Base-by-base conservation (phyloP, 2,329 filamentous ascomycete species). In the Colletotrichum tanaceti region DNA sequence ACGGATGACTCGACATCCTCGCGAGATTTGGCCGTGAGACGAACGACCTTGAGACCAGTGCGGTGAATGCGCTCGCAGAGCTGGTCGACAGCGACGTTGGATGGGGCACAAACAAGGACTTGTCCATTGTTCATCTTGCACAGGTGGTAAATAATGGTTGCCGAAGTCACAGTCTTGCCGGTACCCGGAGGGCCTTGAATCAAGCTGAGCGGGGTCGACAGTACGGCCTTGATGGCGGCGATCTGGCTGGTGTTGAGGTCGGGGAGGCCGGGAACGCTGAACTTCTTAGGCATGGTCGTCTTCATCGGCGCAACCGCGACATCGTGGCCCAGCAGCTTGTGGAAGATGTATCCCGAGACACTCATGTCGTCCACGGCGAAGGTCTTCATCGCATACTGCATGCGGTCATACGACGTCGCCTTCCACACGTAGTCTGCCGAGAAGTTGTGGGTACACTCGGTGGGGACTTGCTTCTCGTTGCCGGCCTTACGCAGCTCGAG, bases 391-490 rank as follows among this genome's bases (percentile, higher is more conserved):
- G 96, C 97, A 73, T 94, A 89, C 79, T 99, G 96, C 96, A 99
- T 99, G 71, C 96, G 94, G 77, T 99, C 96, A 78, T 99, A 99
- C 0, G 95, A 98, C 0, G 97, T 99, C 16, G 97, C 96, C 79
- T 99, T 99, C 96, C 96, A 99, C 64, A 99, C 96, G 76, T 99
- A 99, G 79, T 99, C 96, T 72, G 95, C 96, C 18, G 94, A 97
- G 81, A 99, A 99, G 79, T 98, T 97, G 81, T 97, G 93, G 0
- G 95, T 97, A 79, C 95, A 96, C 75, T 99, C 95, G 0, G 93
- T 97, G 0, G 96, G 96, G 1, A 98, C 93, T 35, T 92, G 93
- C 80, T 98, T 98, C 82, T 98, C 94, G 77, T 97, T 97, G 70
- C 93, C 94, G 71, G 96, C 95, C 75, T 96, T 93, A 73, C 96